A percentile compares a stretch with the other conserved stretches of the same genome.
These are phyloP conservation scores for Penicillium sp. DNA, from an alignment of 2,329 filamentous ascomycete genomes.

Conservation along the genomic window DNA sequence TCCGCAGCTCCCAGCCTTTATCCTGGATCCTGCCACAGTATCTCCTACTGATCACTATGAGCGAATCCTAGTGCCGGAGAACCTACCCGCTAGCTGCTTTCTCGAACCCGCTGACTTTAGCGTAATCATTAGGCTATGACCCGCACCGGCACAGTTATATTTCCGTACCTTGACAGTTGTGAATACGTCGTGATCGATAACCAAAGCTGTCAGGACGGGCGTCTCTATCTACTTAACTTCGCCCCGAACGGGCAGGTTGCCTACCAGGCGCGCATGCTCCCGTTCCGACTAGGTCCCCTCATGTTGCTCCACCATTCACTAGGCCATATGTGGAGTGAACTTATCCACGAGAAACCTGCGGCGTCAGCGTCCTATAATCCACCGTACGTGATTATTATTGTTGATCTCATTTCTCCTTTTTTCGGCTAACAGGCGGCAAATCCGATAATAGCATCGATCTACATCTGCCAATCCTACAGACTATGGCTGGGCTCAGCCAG, in stretches of 20 bases:
- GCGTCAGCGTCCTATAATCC: neutral
- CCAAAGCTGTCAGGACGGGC: neutral
- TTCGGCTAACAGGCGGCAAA: neutral
- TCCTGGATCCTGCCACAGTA: neutral
- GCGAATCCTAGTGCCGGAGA: neutral
- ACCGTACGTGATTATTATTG: neutral
- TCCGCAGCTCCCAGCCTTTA: neutral
- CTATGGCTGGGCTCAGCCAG: neutral
- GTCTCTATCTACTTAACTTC: neutral
- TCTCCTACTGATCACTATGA: neutral
- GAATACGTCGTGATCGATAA: neutral
- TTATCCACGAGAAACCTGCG: neutral
- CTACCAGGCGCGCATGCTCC: neutral
- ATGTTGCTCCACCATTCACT: neutral
- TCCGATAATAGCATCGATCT: neutral
- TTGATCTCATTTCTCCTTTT: too few species aligned
- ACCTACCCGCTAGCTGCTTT: neutral
- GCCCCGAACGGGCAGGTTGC: neutral
- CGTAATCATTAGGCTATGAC: neutral
- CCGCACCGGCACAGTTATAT: neutral
- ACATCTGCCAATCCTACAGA: neutral
- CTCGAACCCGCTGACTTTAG: neutral
- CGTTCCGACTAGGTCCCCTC: neutral
- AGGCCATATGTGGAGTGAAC: neutral
- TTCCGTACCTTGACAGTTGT: neutral